phyloP scores from a whole-genome alignment of 225 moss, liverwort and hornwort genomes.

The Neckera pumila region DNA sequence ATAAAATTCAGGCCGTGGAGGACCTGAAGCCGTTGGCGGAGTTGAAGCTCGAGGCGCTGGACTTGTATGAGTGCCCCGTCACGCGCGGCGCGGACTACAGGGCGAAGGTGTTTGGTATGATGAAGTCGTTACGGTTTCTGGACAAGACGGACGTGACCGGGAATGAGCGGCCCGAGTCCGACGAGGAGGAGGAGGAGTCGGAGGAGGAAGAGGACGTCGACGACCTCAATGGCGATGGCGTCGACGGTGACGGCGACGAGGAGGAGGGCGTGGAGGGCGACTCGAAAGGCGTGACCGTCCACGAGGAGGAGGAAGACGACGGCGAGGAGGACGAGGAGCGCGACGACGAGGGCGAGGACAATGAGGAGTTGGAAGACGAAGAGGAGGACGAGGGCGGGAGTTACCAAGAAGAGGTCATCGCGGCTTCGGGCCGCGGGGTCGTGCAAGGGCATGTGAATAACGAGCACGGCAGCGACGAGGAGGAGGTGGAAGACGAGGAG shows the following conservation, averaged over 20 bases:
- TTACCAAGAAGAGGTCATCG: slow-evolving; percentile 61
- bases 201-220: slow-evolving; percentile 66
- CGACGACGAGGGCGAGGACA: slow-evolving; percentile 46
- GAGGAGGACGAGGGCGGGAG: slow-evolving; percentile 72
- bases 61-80: slow-evolving; percentile 70
- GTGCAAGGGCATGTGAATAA: slow-evolving; percentile 20
- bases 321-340: slow-evolving; percentile 53
- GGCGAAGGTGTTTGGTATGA: slow-evolving; percentile 57
- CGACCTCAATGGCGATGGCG: slow-evolving; percentile 52
- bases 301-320: slow-evolving; percentile 59
- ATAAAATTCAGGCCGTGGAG: slow-evolving; percentile 73
- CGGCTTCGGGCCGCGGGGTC: slow-evolving; percentile 7
- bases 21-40: slow-evolving; percentile 56
- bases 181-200: slow-evolving; percentile 58
- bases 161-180: slow-evolving; percentile 71
- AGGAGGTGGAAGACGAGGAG: slow-evolving; percentile 63
- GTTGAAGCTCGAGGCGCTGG: slow-evolving; percentile 59
- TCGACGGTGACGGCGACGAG: slow-evolving; percentile 53
- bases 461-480: slow-evolving; percentile 54
- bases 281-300: slow-evolving; percentile 42
- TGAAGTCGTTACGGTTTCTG: slow-evolving; percentile 70
- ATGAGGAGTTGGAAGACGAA: slow-evolving; percentile 36
- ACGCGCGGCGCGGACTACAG: slow-evolving; percentile 58
- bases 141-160: slow-evolving; percentile 65
- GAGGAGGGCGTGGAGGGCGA: slow-evolving; percentile 46